Evolutionary conservation across 129 eudicot species (phyloP).

Genomic region (Flaveria linearis): DNA sequence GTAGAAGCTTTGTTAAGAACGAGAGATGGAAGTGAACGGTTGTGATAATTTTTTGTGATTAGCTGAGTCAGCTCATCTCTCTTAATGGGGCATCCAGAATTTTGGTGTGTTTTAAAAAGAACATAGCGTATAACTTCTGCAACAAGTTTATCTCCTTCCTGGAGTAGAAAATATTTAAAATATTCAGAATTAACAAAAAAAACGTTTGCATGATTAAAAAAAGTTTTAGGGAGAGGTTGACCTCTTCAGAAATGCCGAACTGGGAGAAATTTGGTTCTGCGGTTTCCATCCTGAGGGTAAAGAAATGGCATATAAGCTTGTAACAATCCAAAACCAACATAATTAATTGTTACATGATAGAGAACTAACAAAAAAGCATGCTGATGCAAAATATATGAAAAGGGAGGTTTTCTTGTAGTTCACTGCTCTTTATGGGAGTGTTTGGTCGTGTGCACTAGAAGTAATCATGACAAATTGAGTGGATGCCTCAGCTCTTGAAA

Average conservation of each 20-base stretch:
- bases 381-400: not conserved
- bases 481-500: no score
- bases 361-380: not conserved
- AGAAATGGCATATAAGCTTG: constrained; percentile 10
- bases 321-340: constrained; percentile 11
- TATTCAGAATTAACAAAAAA: not conserved
- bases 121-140: constrained; percentile 79
- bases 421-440: not conserved
- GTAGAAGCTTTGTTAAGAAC: constrained; percentile 65
- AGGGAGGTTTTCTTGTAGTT: not conserved
- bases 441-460: not conserved
- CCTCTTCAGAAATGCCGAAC: constrained; percentile 69
- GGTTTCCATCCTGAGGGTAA: constrained; percentile 60
- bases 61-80: constrained; percentile 82
- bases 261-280: constrained; percentile 53
- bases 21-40: constrained; percentile 66
- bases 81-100: constrained; percentile 84
- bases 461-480: not conserved
- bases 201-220: not conserved
- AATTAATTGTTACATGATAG: constrained; percentile 11
- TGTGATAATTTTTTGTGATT: constrained; percentile 60
- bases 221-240: constrained; percentile 11
- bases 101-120: constrained; percentile 73
- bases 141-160: constrained; percentile 85
- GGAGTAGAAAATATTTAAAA: not conserved